Percentiles rank a stretch among this genome's conserved stretches.
phyloP scores from a whole-genome alignment of 1,284 basidiomycete species.

The Cronartium quercuum region DNA sequence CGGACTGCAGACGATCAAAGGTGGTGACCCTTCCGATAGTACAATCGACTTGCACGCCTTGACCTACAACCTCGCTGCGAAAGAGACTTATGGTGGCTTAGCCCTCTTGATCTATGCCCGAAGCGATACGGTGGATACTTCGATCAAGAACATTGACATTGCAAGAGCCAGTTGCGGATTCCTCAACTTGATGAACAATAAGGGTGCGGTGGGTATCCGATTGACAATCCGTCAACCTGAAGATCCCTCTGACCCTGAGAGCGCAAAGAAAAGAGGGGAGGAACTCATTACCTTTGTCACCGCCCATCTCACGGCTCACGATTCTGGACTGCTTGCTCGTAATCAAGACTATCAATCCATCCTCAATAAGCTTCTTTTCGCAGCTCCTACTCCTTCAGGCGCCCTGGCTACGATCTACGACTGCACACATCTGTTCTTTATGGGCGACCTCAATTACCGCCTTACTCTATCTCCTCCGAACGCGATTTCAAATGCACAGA shows the following conservation, averaged over 20 bases:
- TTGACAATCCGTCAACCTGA: slow-evolving; percentile 51
- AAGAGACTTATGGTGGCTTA: slow-evolving; percentile 17
- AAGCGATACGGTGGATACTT: slow-evolving; percentile 14
- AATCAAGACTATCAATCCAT: slow-evolving; percentile 74
- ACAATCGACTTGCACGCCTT: neutral
- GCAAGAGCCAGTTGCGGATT: slow-evolving; percentile 42
- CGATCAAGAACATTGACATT: slow-evolving; percentile 12
- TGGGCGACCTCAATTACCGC: slow-evolving; percentile 50
- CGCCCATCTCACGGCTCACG: slow-evolving; percentile 81
- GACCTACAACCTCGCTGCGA: slow-evolving; percentile 14
- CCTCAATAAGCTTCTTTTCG: slow-evolving; percentile 71
- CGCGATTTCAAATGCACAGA: slow-evolving; percentile 40
- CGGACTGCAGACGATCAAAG: slow-evolving; percentile 10
- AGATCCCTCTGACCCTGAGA: slow-evolving; percentile 3
- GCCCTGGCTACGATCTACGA: slow-evolving; percentile 45
- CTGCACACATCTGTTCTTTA: slow-evolving; percentile 48
- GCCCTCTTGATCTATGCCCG: slow-evolving; percentile 26
- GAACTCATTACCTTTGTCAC: slow-evolving; percentile 68
- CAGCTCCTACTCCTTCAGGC: slow-evolving; percentile 39
- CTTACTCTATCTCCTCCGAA: slow-evolving; percentile 43
- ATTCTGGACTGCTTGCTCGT: slow-evolving; percentile 63
- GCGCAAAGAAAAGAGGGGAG: slow-evolving; percentile 25
- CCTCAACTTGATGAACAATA: slow-evolving; percentile 71
- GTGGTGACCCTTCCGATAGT: neutral
- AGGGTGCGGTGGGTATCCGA: slow-evolving; percentile 83